Base-by-base conservation (phyloP, 768 basidiomycete species). In the Tricholoma flavovirens region DNA sequence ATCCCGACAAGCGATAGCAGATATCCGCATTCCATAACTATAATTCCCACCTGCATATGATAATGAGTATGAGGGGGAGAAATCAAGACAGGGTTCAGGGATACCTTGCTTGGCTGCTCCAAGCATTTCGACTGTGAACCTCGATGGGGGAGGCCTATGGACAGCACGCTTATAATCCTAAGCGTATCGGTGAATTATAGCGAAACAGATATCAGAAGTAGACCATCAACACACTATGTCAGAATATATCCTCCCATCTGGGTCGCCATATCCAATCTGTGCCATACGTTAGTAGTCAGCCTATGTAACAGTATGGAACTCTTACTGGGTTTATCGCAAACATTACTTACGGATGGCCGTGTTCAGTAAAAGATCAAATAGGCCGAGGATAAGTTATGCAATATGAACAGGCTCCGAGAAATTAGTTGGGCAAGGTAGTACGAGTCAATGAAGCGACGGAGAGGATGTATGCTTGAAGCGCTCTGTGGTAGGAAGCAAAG, bases 101-200 rank as follows among this genome's bases (percentile, higher is more conserved):
- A 63, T 70, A 82, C 85, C 80, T 48, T 82, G 75, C 63, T 87
- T 88, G 38, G 71, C 71, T 10, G 87, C 81, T 2, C 74, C 68
- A 12, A 89, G 74, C 57, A 84, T 74, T 49, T 83, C 79, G 5
- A 88, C 80, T 0, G 72, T 69, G 59, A 91, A 91, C 51, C 73
- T 69, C 15, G 69, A 72, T 6, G 89, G 89, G 4, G 88, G 73
- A 29, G 77, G 67, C 30, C 76, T 81, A 60, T 82, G 73, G 6
- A 90, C 77, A 7, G 84, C 84, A 59, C 84, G 69, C 63, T 84
- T 84, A 68, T 77, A 86, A 46, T 73, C 66, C 87, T 90, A 15
- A 58, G 52, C n/a, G 29, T 56, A 19, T 21, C 9, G 5, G 38
- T 51, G 9, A 33, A 48, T 12, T 38, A 12, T 51, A 26, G 12